Conservation (phyloP, 78 protist genomes). For the slime mould (Dictyostelium discoideum) region DNA sequence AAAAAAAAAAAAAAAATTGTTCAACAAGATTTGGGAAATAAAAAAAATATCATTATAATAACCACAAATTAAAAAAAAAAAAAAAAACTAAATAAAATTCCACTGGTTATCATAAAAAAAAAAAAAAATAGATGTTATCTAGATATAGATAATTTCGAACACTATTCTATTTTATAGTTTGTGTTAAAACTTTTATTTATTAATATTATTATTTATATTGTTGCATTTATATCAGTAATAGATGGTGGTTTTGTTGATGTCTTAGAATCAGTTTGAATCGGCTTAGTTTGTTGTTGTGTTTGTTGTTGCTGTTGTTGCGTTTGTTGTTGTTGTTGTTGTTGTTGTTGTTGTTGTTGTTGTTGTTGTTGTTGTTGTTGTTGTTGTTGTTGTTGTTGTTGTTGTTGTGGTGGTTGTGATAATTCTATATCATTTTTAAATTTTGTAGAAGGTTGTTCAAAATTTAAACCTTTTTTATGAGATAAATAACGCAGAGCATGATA, state of each 20-base stretch:
- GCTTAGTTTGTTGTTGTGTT: not conserved
- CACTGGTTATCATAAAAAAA: too few relatives aligned
- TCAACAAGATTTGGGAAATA: too few relatives aligned
- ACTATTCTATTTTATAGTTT: not conserved
- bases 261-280: not conserved
- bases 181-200: not conserved
- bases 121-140: too few relatives aligned
- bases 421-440: not conserved
- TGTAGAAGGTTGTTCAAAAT: not conserved
- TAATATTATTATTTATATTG: not conserved
- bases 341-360: not conserved
- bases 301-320: not conserved
- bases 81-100: too few relatives aligned
- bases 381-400: not conserved
- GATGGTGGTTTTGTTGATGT: conserved; percentile 54
- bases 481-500: conserved; percentile 58
- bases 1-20: too few relatives aligned
- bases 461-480: not conserved
- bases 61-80: too few relatives aligned
- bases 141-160: too few relatives aligned
- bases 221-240: not conserved
- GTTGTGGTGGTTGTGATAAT: not conserved
- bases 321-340: conserved; percentile 8
- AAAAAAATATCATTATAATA: too few relatives aligned
- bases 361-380: conserved; percentile 33